Evolutionary conservation across 2,329 filamentous ascomycete species (phyloP), one percentile per base, ranked within the genome.

Genomic region (Aspergillus aculeatus): DNA sequence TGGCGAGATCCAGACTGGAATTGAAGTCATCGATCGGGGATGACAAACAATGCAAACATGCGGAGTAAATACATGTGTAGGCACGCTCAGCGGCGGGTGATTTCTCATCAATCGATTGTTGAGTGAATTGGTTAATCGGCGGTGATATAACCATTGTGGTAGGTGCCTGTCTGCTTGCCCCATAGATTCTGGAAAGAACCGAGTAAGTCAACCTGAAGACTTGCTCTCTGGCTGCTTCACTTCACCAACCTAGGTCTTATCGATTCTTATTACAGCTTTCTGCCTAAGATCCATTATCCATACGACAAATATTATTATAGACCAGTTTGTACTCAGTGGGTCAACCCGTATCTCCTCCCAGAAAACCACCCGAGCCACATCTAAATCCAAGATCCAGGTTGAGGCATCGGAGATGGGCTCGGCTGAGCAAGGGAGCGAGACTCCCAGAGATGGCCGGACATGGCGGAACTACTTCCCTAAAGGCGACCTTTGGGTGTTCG

Each of bases 401-500:
- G 38, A 41, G 5, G 38, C 38, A 9, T 48, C 31, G 2, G 26
- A 29, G 26, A 63, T 64, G 62, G 35, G n/a, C 7, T 38, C 49
- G 23, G 24, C 48, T 49, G 54, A 54, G 31, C 61, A 67, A 54
- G 66, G 63, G 6, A 61, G 65, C 24, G 62, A 68, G 29, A 64
- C 67, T 12, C 68, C 70, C 32, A 64, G 67, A 9, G 66, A 68
- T n/a, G 70, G 69, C 31, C 69, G 67, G 68, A 72, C 71, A 75
- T 85, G 79, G 77, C 69, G 72, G 71, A 70, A 68, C 67, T 64
- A 78, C 64, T 78, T 78, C 48, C 75, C 76, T 1, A 66, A 79
- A 24, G 81, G 84, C 38, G 91, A 96, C 72, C 92, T 98, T 70
- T 99, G 95, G 95, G 82, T 99, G 50, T 98, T 96, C 77, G 95